Evolutionary conservation across 768 basidiomycete genomes (phyloP).

Genomic region (Pleurotus ostreatus): DNA sequence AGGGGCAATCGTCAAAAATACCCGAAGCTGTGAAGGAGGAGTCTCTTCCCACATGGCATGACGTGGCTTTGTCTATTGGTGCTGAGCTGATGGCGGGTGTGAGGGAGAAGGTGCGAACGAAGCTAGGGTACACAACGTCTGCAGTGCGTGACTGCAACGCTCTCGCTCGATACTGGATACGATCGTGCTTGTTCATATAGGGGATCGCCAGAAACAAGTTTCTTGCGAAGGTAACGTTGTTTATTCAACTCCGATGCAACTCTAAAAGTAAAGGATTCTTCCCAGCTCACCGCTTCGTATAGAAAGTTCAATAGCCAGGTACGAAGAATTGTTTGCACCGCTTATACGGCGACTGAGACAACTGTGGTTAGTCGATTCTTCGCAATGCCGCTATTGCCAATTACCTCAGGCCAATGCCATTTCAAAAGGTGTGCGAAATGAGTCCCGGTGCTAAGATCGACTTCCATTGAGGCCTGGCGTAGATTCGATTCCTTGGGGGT

Average conservation of each 20-base stretch:
- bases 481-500: conserved; percentile 95
- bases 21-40: conserved; percentile 13
- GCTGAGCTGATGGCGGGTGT: conserved; percentile 83
- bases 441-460: background rate
- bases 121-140: conserved; percentile 90
- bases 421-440: conserved; percentile 65
- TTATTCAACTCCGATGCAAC: background rate
- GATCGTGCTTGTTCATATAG: conserved; percentile 29
- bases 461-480: background rate
- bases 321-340: conserved; percentile 7
- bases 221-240: conserved; percentile 71
- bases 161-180: background rate
- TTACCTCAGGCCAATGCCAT: conserved; percentile 81
- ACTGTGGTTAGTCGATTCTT: conserved; percentile 63
- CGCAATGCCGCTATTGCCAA: conserved; percentile 78
- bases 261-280: conserved; percentile 3
- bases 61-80: conserved; percentile 84
- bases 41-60: conserved; percentile 71
- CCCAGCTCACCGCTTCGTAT: conserved; percentile 82
- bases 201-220: conserved; percentile 94
- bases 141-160: conserved; percentile 51
- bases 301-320: conserved; percentile 90
- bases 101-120: conserved; percentile 58
- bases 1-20: background rate
- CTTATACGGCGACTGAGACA: background rate